phyloP scores from a whole-genome alignment of 331 rosid species.

The Quercus phellos region DNA sequence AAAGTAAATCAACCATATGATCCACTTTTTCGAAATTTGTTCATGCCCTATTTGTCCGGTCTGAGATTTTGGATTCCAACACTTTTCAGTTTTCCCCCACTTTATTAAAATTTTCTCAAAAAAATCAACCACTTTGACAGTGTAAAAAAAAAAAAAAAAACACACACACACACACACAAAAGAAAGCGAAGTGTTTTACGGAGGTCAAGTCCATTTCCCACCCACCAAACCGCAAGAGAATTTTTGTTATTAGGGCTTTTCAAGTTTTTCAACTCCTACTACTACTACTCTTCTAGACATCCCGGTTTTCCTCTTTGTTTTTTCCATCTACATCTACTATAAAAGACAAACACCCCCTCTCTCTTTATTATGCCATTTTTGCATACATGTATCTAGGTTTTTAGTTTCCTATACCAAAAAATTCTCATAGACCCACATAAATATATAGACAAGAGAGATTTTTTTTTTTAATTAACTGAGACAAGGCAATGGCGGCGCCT shows the following conservation, averaged over 20 bases:
- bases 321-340: not conserved
- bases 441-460: too few species aligned
- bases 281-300: not conserved
- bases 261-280: too few species aligned
- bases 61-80: constrained; percentile 57
- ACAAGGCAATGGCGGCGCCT: constrained; percentile 43
- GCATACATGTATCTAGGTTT: constrained; percentile 22
- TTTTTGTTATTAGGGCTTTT: not conserved
- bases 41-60: constrained; percentile 67
- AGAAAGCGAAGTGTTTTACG: too few species aligned
- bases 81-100: constrained; percentile 18
- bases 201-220: not conserved
- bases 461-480: constrained; percentile 9
- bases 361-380: not conserved
- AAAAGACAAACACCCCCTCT: not conserved
- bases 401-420: constrained; percentile 2
- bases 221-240: not conserved
- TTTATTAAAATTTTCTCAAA: constrained; percentile 15
- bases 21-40: constrained; percentile 56
- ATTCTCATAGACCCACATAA: not conserved
- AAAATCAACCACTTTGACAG: constrained; percentile 25
- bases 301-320: not conserved
- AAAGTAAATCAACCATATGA: constrained; percentile 21
- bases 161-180: too few species aligned
- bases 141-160: constrained; percentile 34